These are phyloP conservation scores for Penicillium verrucosum DNA, from an alignment of 2,329 filamentous ascomycete species.

Conservation along the genomic window DNA sequence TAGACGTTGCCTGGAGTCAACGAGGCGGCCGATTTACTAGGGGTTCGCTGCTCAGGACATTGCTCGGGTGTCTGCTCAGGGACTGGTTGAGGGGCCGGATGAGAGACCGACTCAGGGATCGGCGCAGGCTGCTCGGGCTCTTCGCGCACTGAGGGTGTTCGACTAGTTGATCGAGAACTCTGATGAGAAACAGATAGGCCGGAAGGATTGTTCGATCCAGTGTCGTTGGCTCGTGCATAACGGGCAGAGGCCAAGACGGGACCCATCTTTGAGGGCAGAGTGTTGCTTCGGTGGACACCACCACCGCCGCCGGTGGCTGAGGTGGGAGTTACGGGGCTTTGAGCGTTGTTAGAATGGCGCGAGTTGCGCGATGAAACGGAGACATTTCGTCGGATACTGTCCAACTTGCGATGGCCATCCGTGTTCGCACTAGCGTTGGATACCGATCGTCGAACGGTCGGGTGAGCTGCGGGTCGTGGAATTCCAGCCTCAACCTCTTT, in stretches of 20 bases:
- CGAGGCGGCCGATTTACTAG: slow-evolving; percentile 11
- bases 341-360: slow-evolving; percentile 66
- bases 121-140: slow-evolving; percentile 8
- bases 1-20: slow-evolving; percentile 22
- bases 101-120: not conserved
- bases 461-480: slow-evolving; percentile 51
- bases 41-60: slow-evolving; percentile 5
- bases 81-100: not conserved
- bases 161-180: slow-evolving; percentile 32
- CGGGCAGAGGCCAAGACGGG: slow-evolving; percentile 66
- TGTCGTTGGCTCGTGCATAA: slow-evolving; percentile 59
- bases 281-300: slow-evolving; percentile 78
- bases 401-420: slow-evolving; percentile 79
- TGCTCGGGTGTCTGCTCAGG: not conserved
- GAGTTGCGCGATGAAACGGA: slow-evolving; percentile 91
- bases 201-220: slow-evolving; percentile 47
- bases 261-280: slow-evolving; percentile 85
- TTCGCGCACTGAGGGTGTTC: slow-evolving; percentile 23
- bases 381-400: slow-evolving; percentile 75
- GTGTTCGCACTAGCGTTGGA: slow-evolving; percentile 87
- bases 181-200: slow-evolving; percentile 30
- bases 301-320: slow-evolving; percentile 54
- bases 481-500: slow-evolving; percentile 66
- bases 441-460: slow-evolving; percentile 64
- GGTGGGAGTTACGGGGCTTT: slow-evolving; percentile 63